phyloP scores from a whole-genome alignment of 768 basidiomycete genomes.

The Coprinellus micaceus region DNA sequence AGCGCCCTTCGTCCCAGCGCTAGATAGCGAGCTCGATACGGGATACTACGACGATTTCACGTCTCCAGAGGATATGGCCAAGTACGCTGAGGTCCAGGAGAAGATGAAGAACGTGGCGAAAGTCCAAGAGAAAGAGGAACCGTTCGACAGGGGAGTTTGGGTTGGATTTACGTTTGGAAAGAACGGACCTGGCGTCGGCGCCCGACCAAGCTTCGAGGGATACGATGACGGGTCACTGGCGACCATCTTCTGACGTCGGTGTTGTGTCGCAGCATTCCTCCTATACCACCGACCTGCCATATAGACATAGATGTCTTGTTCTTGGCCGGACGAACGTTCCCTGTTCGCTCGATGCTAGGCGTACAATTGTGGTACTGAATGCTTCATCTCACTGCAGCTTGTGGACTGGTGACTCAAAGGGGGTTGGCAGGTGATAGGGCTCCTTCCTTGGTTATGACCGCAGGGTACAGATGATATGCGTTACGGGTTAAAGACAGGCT shows the following conservation, averaged over 20 bases:
- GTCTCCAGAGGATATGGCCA: conserved; percentile 90
- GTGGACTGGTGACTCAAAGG: too few species aligned
- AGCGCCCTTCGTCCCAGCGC: conserved; percentile 90
- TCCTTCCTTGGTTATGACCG: too few species aligned
- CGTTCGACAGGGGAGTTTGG: conserved; percentile 73
- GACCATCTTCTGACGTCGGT: conserved; percentile 50
- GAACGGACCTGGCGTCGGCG: conserved; percentile 61
- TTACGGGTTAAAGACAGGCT: too few species aligned
- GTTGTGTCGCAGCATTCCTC: background rate
- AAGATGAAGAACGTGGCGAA: conserved; percentile 93
- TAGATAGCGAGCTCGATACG: conserved; percentile 92
- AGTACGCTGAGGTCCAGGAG: conserved; percentile 97
- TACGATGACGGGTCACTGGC: conserved; percentile 52
- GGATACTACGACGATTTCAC: conserved; percentile 94
- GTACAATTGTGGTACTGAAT: too few species aligned
- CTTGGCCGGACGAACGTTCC: background rate
- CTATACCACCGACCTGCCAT: background rate
- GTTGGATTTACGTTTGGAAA: conserved; percentile 91
- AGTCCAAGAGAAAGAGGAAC: conserved; percentile 85
- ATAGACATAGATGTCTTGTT: too few species aligned
- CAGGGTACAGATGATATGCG: too few species aligned
- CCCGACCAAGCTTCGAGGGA: conserved; percentile 28
- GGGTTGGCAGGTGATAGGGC: too few species aligned
- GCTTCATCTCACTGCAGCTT: too few species aligned
- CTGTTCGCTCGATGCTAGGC: background rate